A percentile compares a stretch with the other conserved stretches of the same genome.
These are phyloP conservation scores for Naganishia albida DNA, from an alignment of 1,284 basidiomycete species.

Conservation along the genomic window DNA sequence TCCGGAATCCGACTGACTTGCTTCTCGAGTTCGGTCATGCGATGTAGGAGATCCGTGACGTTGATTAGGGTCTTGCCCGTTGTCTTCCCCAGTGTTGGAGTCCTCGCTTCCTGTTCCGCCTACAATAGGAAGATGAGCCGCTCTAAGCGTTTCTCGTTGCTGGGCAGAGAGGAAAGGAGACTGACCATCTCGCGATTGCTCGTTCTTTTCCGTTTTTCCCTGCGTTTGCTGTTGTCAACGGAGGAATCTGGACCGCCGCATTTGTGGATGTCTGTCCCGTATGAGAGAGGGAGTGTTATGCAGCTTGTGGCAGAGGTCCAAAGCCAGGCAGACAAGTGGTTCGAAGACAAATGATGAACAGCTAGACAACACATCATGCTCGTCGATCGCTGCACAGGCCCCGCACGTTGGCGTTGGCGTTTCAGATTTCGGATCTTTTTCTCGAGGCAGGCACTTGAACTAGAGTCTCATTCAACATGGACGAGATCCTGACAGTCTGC, in stretches of 20 bases:
- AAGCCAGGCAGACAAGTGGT: too few species aligned
- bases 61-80: conserved; percentile 12
- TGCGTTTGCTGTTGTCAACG: not conserved
- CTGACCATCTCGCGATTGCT: not conserved
- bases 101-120: not conserved
- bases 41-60: conserved; percentile 7
- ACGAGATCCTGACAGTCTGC: too few species aligned
- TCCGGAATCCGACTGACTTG: conserved; percentile 16
- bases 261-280: not conserved
- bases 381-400: too few species aligned
- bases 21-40: conserved; percentile 4
- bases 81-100: not conserved
- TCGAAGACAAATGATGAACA: too few species aligned
- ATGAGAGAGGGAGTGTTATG: too few species aligned
- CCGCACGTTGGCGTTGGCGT: too few species aligned
- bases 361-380: too few species aligned
- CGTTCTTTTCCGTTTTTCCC: not conserved
- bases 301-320: too few species aligned
- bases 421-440: too few species aligned
- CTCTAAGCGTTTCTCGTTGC: not conserved
- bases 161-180: not conserved
- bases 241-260: not conserved
- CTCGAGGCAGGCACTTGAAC: too few species aligned
- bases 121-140: not conserved
- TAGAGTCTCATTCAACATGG: too few species aligned